Evolutionary conservation across 2,329 filamentous ascomycete genomes (phyloP), one percentile per base, ranked within the genome.

Genomic region (Rutstroemia sp.): DNA sequence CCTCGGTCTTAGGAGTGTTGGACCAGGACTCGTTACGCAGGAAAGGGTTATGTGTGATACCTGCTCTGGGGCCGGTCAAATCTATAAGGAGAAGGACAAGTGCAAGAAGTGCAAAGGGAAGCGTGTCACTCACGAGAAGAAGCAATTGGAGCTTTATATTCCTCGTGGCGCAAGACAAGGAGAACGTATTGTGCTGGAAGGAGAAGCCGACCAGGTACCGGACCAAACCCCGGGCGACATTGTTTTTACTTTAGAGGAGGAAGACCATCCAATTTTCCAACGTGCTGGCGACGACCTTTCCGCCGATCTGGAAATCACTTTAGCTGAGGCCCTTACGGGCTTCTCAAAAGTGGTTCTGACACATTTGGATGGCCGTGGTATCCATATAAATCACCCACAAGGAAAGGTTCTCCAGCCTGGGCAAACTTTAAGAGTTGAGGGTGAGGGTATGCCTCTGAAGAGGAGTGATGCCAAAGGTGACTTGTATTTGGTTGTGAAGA

Each of bases 61-160:
- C 67, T 99, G 94, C 73, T 80, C 85, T 58, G 92, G 92, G 36
- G 81, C 84, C n/a, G 94, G 94, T 5, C 84, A 86, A 68, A 84
- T 92, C 68, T 95, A 85, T 76, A 92, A 92, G 72, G 90, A 96
- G 69, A 97, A 97, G 78, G 94, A 99, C 69, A 89, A 90, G 70
- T 99, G 94, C 79, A 96, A 95, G 79, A 96, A 94, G 78, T 99
- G 94, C 83, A 97, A 97, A 75, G 94, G 94, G 68, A 89, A 88
- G 72, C 83, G 89, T 60, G 91, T 89, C 14, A 83, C 84, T 46
- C 87, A 91, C 67, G 88, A 94, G 73, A 94, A 89, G 73, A 99
- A 97, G 76, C 88, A 92, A 3, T 78, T 99, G 59, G 94, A 99
- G 74, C 86, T 99, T 52, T 97, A 97, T 75, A 96, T 99, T 58